Evolutionary conservation across 345 rosid species (phyloP).

Genomic region (Geranium rotundifolium): DNA sequence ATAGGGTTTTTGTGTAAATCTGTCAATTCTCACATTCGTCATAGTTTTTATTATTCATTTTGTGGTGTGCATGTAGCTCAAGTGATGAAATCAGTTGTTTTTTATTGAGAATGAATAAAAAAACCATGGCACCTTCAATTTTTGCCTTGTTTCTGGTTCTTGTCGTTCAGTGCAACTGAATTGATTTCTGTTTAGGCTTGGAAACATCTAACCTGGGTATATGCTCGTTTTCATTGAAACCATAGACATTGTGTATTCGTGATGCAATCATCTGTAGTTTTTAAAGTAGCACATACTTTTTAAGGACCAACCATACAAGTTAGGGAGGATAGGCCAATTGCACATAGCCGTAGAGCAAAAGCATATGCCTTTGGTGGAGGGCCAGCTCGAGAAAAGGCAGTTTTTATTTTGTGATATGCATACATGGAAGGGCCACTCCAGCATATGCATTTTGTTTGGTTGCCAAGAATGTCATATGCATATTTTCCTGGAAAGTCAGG

Average conservation of each 20-base stretch:
- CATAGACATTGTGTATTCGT: neutral
- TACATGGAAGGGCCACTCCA: neutral
- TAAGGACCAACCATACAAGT: neutral
- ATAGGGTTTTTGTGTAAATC: conserved; percentile 28
- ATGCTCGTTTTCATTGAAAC: neutral
- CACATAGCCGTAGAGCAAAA: neutral
- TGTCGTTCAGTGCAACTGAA: neutral
- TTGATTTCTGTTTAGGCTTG: too few relatives aligned
- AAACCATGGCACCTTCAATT: neutral
- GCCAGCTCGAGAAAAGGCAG: too few relatives aligned
- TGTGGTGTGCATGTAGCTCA: conserved; percentile 34
- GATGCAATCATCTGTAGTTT: too few relatives aligned
- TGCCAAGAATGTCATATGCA: too few relatives aligned
- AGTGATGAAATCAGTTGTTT: conserved; percentile 32
- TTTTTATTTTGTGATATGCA: neutral
- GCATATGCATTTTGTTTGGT: too few relatives aligned
- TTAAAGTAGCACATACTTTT: neutral
- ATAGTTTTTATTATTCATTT: conserved; percentile 40
- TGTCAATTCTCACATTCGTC: conserved; percentile 16
- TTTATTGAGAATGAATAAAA: conserved; percentile 26
- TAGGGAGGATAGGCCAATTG: neutral
- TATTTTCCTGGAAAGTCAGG: too few relatives aligned
- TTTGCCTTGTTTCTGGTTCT: neutral
- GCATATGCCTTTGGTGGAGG: too few relatives aligned
- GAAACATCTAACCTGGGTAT: too few relatives aligned